A percentile compares a stretch with the other conserved stretches of the same genome.
Conservation (phyloP, 1,139 yeast species). For the Insectozyma bohioensis region DNA sequence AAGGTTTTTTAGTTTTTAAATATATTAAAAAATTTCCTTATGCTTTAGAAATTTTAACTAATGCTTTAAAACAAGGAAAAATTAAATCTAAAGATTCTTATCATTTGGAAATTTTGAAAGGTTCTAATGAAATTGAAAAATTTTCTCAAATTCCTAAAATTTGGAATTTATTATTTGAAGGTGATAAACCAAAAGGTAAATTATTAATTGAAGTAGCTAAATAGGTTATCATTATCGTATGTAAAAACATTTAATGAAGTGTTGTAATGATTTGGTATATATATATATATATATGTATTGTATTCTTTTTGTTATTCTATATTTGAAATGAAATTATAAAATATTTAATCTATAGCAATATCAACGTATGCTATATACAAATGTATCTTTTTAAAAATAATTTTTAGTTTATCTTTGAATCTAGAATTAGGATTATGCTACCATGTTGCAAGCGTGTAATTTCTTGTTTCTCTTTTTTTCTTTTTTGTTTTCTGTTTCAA, state of each 20-base stretch:
- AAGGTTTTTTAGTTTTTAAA: conserved; percentile 50
- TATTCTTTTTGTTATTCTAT: no score
- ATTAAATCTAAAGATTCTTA: conserved; percentile 26
- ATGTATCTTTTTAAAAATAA: no score
- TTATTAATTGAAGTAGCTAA: conserved; percentile 27
- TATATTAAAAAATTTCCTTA: conserved; percentile 30
- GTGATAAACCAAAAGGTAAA: conserved; percentile 33
- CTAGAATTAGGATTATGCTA: not conserved
- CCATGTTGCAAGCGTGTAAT: not conserved
- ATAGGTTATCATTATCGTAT: no score
- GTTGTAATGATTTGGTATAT: no score
- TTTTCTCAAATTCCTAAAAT: conserved; percentile 26
- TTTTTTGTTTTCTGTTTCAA: no score
- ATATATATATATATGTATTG: no score
- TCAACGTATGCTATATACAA: no score
- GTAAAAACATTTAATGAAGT: no score
- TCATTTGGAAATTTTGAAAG: conserved; percentile 10
- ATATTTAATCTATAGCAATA: no score
- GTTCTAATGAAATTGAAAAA: conserved; percentile 16
- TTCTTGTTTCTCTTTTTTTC: no score
- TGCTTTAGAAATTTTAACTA: conserved; percentile 32
- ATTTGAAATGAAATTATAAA: no score
- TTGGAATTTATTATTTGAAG: conserved; percentile 29
- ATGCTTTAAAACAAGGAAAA: conserved; percentile 40
- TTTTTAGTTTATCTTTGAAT: no score